Conservation (phyloP, 2,329 filamentous ascomycete species). For the Fonsecaea nubica region DNA sequence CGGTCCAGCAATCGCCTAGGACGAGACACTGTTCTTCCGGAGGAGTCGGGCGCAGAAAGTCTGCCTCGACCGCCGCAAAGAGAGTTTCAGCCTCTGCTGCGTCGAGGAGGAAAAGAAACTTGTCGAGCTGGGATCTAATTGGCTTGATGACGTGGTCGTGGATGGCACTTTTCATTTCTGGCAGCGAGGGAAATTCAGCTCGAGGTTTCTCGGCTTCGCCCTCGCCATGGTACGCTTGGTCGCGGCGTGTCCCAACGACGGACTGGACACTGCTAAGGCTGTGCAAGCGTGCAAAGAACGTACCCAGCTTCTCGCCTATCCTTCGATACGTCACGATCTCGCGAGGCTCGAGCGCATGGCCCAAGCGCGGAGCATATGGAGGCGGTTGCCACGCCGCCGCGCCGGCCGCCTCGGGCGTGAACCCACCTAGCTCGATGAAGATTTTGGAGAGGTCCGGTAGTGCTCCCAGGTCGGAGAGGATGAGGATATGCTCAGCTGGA, state of each 20-base stretch:
- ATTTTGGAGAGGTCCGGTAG: constrained; percentile 20
- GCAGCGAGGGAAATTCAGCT: constrained; percentile 7
- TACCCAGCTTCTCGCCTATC: constrained; percentile 14
- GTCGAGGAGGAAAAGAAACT: constrained; percentile 13
- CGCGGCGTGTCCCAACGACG: background rate
- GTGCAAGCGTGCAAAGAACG: constrained; percentile 26
- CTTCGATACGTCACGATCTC: constrained; percentile 1
- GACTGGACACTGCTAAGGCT: background rate
- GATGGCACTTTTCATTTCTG: constrained; percentile 14
- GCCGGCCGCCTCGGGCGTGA: background rate
- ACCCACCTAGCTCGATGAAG: constrained; percentile 23
- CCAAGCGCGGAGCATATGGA: background rate
- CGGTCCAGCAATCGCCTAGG: constrained; percentile 27
- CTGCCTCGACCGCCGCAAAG: constrained; percentile 2
- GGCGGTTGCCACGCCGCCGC: background rate
- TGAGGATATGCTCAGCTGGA: constrained; percentile 14
- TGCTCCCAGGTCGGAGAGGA: constrained; percentile 24
- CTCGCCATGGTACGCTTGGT: background rate
- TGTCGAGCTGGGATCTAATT: constrained; percentile 10
- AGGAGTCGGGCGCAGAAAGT: constrained; percentile 14
- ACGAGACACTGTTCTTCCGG: constrained; percentile 19
- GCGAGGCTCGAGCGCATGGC: background rate
- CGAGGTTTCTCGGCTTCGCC: background rate
- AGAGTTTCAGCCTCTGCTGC: constrained; percentile 12
- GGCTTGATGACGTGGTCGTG: constrained; percentile 24